Base-by-base conservation (phyloP, 768 basidiomycete species). In the Pulveroboletus sp. region DNA sequence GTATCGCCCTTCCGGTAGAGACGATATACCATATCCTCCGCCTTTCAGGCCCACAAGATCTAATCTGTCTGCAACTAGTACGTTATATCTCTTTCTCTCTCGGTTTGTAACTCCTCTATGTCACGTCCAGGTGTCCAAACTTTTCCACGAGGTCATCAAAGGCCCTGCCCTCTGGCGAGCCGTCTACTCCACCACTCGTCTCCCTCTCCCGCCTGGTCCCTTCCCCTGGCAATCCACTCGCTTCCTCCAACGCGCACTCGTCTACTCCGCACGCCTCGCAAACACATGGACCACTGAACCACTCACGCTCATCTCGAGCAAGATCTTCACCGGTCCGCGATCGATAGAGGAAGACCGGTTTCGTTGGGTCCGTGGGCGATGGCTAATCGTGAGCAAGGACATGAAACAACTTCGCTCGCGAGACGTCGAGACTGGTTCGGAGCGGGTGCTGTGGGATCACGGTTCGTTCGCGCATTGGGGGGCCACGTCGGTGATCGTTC, bases 201-300 rank as follows among this genome's bases (percentile, higher is more conserved):
- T 57, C 14, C 52, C 46, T 4, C 61, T 58, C 33, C 60, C 58
- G 15, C 50, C 58, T 0, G 60, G 60, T n/a, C 55, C 55, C 2
- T 61, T 54, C 6, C 9, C 43, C 10, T 61, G 60, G 61, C 58
- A 61, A 45, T 57, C 61, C 24, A 50, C 6, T 14, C 47, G 7
- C 26, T 54, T 51, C 30, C 51, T 50, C 41, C 61, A 60, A 13
- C 61, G 46, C 39, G 27, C 55, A 8, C 61, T 61, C 48, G 37
- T 61, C 27, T 8, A 36, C 39, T 63, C 61, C 3, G 39, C 47
- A 2, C 61, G 47, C 38, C 41, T 60, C 27, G 51, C 47, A 17
- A 45, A 24, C 11, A 30, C 32, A 5, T 61, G 61, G 60, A 54
- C 52, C 17, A 46, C 51, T 4, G 24, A 39, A 14, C 60, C 51